phyloP scores from a whole-genome alignment of 306 rosid genomes.

The Acmispon strigosus region DNA sequence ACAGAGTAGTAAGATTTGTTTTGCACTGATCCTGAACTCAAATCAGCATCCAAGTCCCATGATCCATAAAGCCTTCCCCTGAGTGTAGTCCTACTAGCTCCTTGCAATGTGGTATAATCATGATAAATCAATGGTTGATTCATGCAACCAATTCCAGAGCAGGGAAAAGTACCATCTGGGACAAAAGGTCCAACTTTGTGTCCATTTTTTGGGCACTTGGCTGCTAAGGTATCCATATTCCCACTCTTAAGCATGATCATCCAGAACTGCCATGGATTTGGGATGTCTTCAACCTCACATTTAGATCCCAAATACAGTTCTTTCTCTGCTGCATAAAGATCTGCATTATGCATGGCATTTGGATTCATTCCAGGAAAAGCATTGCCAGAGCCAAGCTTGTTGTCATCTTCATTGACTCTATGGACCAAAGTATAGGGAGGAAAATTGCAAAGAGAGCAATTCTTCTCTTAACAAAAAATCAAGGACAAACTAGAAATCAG shows the following conservation, averaged over 20 bases:
- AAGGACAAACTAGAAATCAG: not conserved
- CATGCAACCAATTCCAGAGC: constrained; percentile 61
- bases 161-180: constrained; percentile 35
- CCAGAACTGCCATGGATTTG: constrained; percentile 70
- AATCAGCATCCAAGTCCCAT: constrained; percentile 41
- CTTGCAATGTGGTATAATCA: constrained; percentile 39
- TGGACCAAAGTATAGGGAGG: constrained; percentile 34
- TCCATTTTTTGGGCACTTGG: constrained; percentile 40
- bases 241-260: constrained; percentile 68
- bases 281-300: constrained; percentile 37
- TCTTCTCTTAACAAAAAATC: constrained; percentile 17
- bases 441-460: constrained; percentile 27
- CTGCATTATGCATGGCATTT: constrained; percentile 22
- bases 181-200: constrained; percentile 27
- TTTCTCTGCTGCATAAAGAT: constrained; percentile 50
- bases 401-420: constrained; percentile 32
- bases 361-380: constrained; percentile 33
- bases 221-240: constrained; percentile 55
- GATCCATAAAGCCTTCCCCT: constrained; percentile 49
- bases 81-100: constrained; percentile 15
- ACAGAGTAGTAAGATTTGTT: constrained; percentile 43
- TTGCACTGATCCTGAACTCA: not conserved
- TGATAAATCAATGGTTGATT: constrained; percentile 53
- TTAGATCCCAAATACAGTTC: constrained; percentile 47
- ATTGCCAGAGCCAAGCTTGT: constrained; percentile 47